Evolutionary conservation across 306 rosid genomes (phyloP).

Genomic region (Gillenia trifoliata): DNA sequence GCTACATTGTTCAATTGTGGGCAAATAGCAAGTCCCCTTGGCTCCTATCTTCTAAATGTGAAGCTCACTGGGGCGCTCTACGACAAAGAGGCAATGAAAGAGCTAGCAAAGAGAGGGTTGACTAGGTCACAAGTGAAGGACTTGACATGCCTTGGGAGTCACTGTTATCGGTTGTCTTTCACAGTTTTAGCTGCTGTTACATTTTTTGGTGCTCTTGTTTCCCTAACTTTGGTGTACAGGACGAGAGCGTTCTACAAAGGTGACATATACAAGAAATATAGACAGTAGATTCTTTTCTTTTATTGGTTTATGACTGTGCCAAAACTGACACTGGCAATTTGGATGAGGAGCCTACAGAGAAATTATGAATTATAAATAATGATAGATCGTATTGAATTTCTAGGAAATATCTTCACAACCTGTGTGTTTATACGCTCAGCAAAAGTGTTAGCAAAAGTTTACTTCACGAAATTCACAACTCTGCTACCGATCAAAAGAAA

Average conservation of each 20-base stretch:
- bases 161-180: slow-evolving; percentile 11
- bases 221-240: slow-evolving; percentile 18
- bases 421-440: not conserved
- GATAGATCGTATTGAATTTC: not conserved
- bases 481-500: not conserved
- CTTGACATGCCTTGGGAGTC: not conserved
- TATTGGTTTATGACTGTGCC: not conserved
- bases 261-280: slow-evolving; percentile 25
- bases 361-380: not conserved
- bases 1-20: slow-evolving; percentile 22
- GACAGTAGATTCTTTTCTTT: not conserved
- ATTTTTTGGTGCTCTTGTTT: not conserved
- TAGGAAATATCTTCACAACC: not conserved
- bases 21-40: slow-evolving; percentile 11
- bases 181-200: slow-evolving; percentile 4
- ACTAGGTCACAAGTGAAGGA: not conserved
- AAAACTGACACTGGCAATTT: not conserved
- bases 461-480: not conserved
- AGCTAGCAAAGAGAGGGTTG: not conserved
- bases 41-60: slow-evolving; percentile 17
- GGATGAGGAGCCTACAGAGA: not conserved
- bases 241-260: slow-evolving; percentile 11
- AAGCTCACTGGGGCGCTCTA: slow-evolving; percentile 14
- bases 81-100: slow-evolving; percentile 4
- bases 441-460: not conserved